Conservation (phyloP, 441 rosid genomes). For the Adansonia rubrostipa region DNA sequence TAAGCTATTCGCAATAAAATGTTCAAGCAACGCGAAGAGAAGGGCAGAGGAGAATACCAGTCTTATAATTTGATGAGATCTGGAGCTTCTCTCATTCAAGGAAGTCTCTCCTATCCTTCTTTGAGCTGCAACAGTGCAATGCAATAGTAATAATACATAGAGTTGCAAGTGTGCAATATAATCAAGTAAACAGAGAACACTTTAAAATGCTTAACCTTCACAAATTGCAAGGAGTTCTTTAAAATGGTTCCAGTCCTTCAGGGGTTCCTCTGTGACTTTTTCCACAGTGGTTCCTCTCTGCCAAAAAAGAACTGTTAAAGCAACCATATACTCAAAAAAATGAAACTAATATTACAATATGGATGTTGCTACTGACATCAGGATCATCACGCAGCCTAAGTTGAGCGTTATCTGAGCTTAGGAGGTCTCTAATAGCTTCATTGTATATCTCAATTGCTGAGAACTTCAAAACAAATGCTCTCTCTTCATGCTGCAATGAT, state of each 20-base stretch:
- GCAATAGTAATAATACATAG: slow-evolving; percentile 9
- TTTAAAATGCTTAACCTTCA: slow-evolving; percentile 61
- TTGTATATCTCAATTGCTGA: slow-evolving; percentile 97
- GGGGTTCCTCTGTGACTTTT: slow-evolving; percentile 59
- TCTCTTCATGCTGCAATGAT: slow-evolving; percentile 72
- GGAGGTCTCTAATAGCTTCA: slow-evolving; percentile 90
- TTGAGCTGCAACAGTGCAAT: slow-evolving; percentile 59
- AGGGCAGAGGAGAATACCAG: slow-evolving; percentile 45
- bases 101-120: slow-evolving; percentile 85
- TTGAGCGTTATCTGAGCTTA: slow-evolving; percentile 60
- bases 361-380: slow-evolving; percentile 55
- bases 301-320: slow-evolving; percentile 27
- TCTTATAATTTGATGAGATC: slow-evolving; percentile 95
- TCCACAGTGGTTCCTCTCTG: slow-evolving; percentile 84
- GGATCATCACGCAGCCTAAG: slow-evolving; percentile 92
- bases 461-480: slow-evolving; percentile 82
- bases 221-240: slow-evolving; percentile 64
- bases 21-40: slow-evolving; percentile 28
- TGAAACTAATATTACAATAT: slow-evolving; percentile 1
- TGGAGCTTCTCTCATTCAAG: slow-evolving; percentile 81
- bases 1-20: slow-evolving; percentile 8
- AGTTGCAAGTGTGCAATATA: slow-evolving; percentile 12
- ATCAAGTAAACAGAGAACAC: slow-evolving; percentile 28
- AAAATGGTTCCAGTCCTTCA: slow-evolving; percentile 68
- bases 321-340: slow-evolving; percentile 18